Evolutionary conservation across 257 asterid genomes (phyloP), one percentile per base, ranked within the genome.

Genomic region (Primulina huaijiensis): DNA sequence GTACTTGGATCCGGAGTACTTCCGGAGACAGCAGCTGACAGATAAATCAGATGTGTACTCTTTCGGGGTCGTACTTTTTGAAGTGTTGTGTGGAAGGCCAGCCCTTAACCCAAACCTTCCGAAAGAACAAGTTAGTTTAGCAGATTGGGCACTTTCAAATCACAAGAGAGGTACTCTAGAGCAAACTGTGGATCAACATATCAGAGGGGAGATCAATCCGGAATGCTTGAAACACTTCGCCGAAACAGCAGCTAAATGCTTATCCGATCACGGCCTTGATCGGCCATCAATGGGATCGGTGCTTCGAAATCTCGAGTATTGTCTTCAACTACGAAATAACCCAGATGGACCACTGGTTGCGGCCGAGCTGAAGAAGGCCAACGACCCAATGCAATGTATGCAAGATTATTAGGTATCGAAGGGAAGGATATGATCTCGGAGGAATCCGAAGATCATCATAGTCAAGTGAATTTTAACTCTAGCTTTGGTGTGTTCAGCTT

Each of bases 251-350:
- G 79, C 65, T 37, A 87, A 79, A 33, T 92, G 96, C 67, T 78
- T 91, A 82, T 73, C 83, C 8, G 93, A 91, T 40, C 72, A 74
- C 2, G 90, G 95, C 12, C 52, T 67, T 9, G 75, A 78, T 37
- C 82, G 95, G 61, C 97, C 97, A 14, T 68, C 97, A 4, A 89
- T 92, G 93, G 97, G 90, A 6, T 69, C 85, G 2, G 95, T 89
- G 1, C 38, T 92, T 37, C 81, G 92, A 92, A 80, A 82, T 75
- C 97, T 92, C 23, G 97, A 91, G 64, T 78, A 73, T 12, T 79
- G 88, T 16, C 67, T 74, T 5, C 86, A 83, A 33, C 19, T 92
- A 64, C 89, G 87, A 64, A 71, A 5, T 19, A 78, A 75, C 65
- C 85, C 83, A 0, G 83, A 81, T 14, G 83, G 77, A 9, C 74